Evolutionary conservation across 179 eudicot genomes (phyloP), one percentile per base, ranked within the genome.

Genomic region (Beta lomatogona): DNA sequence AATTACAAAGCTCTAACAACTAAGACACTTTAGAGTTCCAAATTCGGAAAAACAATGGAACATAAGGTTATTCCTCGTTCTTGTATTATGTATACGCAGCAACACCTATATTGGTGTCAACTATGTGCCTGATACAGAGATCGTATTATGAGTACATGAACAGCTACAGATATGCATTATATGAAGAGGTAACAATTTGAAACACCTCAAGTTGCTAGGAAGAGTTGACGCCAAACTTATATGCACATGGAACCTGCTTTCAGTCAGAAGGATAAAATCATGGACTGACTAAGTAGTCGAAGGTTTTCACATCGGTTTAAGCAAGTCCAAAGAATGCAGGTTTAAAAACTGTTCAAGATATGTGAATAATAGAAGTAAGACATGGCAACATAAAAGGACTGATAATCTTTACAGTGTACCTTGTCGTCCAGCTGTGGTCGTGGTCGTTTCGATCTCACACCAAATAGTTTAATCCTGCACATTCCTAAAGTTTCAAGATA

Each of bases 351-450:
- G 2, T 13, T 54, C 9, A 22, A 31, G 18, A 65, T 16, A 19
- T 46, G 14, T 21, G n/a, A 63, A 76, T 7, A 66, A 65, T 9
- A 8, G 69, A 9, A 61, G 41, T 36, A 36, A 76, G 52, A 18
- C 45, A 13, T 12, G 18, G 21, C 46, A 64, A 21, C 58, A 64
- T 11, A 55, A 77, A 28, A 53, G 14, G 58, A n/a, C 53, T 46
- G 73, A 73, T 31, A n/a, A 5, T 14, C 21, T 71, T 18, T 15
- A 58, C 9, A 67, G 11, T 21, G 31, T 85, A 94, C 98, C 97
- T 95, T 95, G 84, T 95, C 97, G 81, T 95, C 98, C 79, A 92
- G 81, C 84, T 93, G 97, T 2, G 98, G 97, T 55, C 88, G 86
- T 22, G 97, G 95, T 57, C 95, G 91, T 75, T 82, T 89, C 41